Percentiles rank a stretch among this genome's conserved stretches.
Conservation (phyloP, 1,284 basidiomycete genomes). For the Cryptococcus sp. region DNA sequence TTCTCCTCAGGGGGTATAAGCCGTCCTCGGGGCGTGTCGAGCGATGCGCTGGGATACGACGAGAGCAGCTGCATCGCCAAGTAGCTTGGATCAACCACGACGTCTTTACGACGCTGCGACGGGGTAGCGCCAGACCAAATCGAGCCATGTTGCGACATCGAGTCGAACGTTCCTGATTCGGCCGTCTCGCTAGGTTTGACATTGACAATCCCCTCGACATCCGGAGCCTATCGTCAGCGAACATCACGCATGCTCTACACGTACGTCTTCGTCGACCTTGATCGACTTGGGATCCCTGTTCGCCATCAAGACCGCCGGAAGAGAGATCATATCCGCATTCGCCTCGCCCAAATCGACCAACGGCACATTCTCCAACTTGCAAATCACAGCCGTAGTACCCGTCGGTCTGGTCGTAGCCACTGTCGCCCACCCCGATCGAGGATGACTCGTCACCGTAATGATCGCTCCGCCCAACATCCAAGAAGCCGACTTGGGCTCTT, state of each 20-base stretch:
- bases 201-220: constrained; percentile 16
- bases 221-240: constrained; percentile 4
- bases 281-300: constrained; percentile 68
- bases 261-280: constrained; percentile 44
- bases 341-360: constrained; percentile 75
- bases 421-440: constrained; percentile 81
- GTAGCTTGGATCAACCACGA: constrained; percentile 79
- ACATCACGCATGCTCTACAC: neutral
- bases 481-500: constrained; percentile 52
- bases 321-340: constrained; percentile 63
- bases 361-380: constrained; percentile 83
- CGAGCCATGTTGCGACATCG: constrained; percentile 48
- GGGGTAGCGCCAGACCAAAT: constrained; percentile 79
- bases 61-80: constrained; percentile 77
- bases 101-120: constrained; percentile 77
- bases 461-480: constrained; percentile 87
- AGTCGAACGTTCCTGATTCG: constrained; percentile 14
- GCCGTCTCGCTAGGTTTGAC: constrained; percentile 14
- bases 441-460: constrained; percentile 71
- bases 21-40: constrained; percentile 41
- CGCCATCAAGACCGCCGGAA: constrained; percentile 68
- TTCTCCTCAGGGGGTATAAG: constrained; percentile 50
- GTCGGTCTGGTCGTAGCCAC: constrained; percentile 81
- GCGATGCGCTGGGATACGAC: constrained; percentile 58
- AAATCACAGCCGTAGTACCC: constrained; percentile 77